A percentile compares a stretch with the other conserved stretches of the same genome.
Conservation (phyloP, 2,329 filamentous ascomycete species). For the Neospermospora avenae region DNA sequence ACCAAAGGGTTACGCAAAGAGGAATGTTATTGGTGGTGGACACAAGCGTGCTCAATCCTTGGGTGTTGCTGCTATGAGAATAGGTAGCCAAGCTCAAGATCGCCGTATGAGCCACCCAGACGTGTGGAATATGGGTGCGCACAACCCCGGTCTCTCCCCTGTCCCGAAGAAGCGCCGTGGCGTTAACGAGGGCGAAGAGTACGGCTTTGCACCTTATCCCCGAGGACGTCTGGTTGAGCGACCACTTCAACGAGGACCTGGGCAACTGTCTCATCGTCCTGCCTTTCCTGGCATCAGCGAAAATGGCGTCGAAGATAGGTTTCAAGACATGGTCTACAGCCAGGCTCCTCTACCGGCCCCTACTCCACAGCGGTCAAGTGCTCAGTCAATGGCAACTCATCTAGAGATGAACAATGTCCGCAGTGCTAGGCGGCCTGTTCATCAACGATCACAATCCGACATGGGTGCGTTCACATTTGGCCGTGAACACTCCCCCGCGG, state of each 20-base stretch:
- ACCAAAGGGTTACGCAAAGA: slow-evolving; percentile 31
- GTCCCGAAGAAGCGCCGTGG: slow-evolving; percentile 27
- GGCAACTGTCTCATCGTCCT: slow-evolving; percentile 21
- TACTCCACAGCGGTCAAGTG: slow-evolving; percentile 24
- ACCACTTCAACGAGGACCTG: slow-evolving; percentile 12
- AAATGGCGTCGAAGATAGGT: slow-evolving; percentile 23
- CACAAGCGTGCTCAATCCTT: slow-evolving; percentile 36
- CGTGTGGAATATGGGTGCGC: slow-evolving; percentile 14
- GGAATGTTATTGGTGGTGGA: slow-evolving; percentile 12
- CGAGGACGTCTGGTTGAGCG: slow-evolving; percentile 7
- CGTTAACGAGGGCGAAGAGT: slow-evolving; percentile 1
- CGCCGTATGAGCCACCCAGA: slow-evolving; percentile 24
- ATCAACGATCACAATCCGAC: slow-evolving; percentile 34
- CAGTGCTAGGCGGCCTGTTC: slow-evolving; percentile 17
- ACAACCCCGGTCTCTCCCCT: slow-evolving; percentile 6
- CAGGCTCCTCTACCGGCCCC: slow-evolving; percentile 28
- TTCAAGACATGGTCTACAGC: slow-evolving; percentile 3
- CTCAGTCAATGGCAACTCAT: slow-evolving; percentile 26
- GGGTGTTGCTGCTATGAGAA: slow-evolving; percentile 20
- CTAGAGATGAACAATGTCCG: slow-evolving; percentile 22
- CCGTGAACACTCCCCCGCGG: slow-evolving; percentile 10
- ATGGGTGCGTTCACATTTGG: slow-evolving; percentile 19
- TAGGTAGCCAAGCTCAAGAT: slow-evolving; percentile 13
- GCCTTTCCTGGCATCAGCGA: slow-evolving; percentile 25
- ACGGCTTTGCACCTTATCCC: not conserved